These are phyloP conservation scores for Picea abies DNA, from an alignment of 83 land plant species.

Conservation along the genomic window DNA sequence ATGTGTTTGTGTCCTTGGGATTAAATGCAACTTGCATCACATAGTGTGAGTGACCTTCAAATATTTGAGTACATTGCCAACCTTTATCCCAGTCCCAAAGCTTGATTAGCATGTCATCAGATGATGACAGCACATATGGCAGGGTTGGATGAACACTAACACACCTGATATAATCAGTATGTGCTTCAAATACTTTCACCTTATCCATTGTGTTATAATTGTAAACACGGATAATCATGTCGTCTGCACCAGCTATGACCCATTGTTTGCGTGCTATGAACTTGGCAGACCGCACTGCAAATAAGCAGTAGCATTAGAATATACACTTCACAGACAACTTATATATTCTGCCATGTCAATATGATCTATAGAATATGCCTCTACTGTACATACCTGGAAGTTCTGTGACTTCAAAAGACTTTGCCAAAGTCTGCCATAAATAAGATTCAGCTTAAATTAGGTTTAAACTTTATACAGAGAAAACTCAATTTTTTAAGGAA, in stretches of 20 bases:
- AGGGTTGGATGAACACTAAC: conserved; percentile 48
- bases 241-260: conserved; percentile 99
- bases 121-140: conserved; percentile 50
- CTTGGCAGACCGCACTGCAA: conserved; percentile 94
- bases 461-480: background rate
- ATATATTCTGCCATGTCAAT: too few species aligned
- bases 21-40: conserved; percentile 52
- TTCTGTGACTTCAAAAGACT: conserved; percentile 97
- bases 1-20: conserved; percentile 47
- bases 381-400: conserved; percentile 72
- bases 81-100: conserved; percentile 64
- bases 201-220: conserved; percentile 91
- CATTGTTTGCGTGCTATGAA: conserved; percentile 95
- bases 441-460: background rate
- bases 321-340: too few species aligned
- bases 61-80: conserved; percentile 50
- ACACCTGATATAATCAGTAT: conserved; percentile 50
- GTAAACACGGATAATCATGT: conserved; percentile 96
- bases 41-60: conserved; percentile 54
- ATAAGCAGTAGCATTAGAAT: conserved; percentile 12
- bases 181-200: conserved; percentile 50
- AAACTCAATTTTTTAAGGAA: background rate
- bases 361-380: conserved; percentile 15
- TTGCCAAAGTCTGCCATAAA: conserved; percentile 77
- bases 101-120: conserved; percentile 58